Evolutionary conservation across 306 rosid species (phyloP).

Genomic region (Medicago lupulina): DNA sequence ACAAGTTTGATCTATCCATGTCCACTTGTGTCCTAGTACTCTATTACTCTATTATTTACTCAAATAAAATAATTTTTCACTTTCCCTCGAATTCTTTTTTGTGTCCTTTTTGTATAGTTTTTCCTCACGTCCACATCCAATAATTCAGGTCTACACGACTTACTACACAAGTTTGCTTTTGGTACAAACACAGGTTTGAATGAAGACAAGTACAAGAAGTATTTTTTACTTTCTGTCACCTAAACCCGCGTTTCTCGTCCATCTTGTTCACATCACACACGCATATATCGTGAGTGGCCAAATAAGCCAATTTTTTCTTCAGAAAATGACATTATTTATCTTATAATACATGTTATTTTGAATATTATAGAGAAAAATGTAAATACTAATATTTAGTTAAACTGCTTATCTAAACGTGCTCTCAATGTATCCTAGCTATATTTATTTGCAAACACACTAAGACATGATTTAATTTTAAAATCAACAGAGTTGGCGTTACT

Average conservation of each 20-base stretch:
- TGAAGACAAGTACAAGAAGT: not conserved
- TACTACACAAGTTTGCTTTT: not conserved
- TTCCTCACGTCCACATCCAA: not conserved
- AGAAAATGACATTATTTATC: not conserved
- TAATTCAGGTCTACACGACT: not conserved
- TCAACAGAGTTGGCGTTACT: too few relatives aligned
- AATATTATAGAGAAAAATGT: too few relatives aligned
- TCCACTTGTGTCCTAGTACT: not conserved
- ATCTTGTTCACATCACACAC: conserved; percentile 6
- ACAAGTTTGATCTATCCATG: not conserved
- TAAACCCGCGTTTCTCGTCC: not conserved
- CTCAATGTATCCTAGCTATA: too few relatives aligned
- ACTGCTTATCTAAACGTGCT: not conserved
- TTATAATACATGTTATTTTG: too few relatives aligned
- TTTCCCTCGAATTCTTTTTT: conserved; percentile 1
- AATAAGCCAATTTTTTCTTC: not conserved
- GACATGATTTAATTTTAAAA: not conserved
- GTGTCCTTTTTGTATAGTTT: not conserved
- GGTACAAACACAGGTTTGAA: not conserved
- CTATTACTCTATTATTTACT: not conserved
- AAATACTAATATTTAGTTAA: too few relatives aligned
- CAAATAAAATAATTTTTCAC: not conserved
- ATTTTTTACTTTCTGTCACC: not conserved
- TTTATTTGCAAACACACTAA: too few relatives aligned
- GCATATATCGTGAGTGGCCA: conserved; percentile 5